These are phyloP conservation scores for Codiaeum variegatum DNA, from an alignment of 441 rosid species.

Conservation along the genomic window DNA sequence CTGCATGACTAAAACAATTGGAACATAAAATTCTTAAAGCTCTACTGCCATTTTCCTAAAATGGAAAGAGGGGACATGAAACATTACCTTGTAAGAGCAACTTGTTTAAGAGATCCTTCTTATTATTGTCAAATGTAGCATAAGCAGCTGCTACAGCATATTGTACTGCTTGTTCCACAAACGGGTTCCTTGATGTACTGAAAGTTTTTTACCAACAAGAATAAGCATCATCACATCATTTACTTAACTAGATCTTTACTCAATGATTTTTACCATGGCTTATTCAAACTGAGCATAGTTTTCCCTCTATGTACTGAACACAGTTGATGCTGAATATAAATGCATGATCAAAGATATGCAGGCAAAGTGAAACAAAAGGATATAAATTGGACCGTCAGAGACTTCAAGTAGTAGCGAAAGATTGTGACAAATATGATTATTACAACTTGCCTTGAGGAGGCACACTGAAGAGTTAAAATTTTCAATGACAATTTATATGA, in stretches of 20 bases:
- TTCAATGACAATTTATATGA: slow-evolving; percentile 68
- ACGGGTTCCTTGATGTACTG: slow-evolving; percentile 84
- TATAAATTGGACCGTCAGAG: background rate
- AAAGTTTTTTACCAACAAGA: slow-evolving; percentile 14
- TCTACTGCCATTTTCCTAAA: background rate
- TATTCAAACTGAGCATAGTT: background rate
- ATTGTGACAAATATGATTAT: background rate
- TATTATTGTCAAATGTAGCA: slow-evolving; percentile 44
- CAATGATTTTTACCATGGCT: background rate
- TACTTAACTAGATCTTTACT: slow-evolving; percentile 6
- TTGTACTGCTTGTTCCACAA: slow-evolving; percentile 80
- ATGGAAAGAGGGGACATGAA: background rate
- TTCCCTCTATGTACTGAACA: background rate
- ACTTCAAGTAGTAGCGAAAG: background rate
- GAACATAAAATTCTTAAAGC: slow-evolving; percentile 26
- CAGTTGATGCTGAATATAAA: slow-evolving; percentile 2
- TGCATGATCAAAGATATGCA: background rate
- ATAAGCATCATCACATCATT: slow-evolving; percentile 1
- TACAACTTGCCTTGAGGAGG: slow-evolving; percentile 64
- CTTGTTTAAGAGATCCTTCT: slow-evolving; percentile 53
- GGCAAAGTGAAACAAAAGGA: background rate
- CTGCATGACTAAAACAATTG: slow-evolving; percentile 41
- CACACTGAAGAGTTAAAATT: slow-evolving; percentile 53
- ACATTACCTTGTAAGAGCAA: slow-evolving; percentile 73
- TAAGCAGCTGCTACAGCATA: slow-evolving; percentile 82